Conservation (phyloP, 495 filamentous ascomycete species). For the Xylaria palmicola region DNA sequence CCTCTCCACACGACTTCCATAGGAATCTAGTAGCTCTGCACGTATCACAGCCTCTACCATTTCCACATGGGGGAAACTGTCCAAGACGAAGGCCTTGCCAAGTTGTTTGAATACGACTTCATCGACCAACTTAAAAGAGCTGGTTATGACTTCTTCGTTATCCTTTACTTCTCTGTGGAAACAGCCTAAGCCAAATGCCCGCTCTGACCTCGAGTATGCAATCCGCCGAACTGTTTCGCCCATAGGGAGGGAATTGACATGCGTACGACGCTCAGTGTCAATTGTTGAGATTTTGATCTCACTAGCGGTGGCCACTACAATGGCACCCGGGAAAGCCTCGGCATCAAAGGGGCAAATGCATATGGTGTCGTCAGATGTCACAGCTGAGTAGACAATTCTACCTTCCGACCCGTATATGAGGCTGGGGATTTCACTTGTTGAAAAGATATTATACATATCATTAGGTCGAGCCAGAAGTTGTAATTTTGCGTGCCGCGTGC, state of each 20-base stretch:
- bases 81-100: conserved; percentile 41
- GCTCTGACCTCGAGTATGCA: conserved; percentile 76
- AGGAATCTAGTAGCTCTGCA: conserved; percentile 64
- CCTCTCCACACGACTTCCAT: conserved; percentile 66
- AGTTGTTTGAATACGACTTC: conserved; percentile 49
- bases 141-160: conserved; percentile 49
- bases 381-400: conserved; percentile 86
- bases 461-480: conserved; percentile 66
- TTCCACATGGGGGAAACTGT: conserved; percentile 62
- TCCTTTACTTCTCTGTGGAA: conserved; percentile 59
- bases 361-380: conserved; percentile 85
- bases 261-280: conserved; percentile 81
- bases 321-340: conserved; percentile 74
- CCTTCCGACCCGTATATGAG: conserved; percentile 88
- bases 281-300: conserved; percentile 80
- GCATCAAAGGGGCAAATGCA: conserved; percentile 79
- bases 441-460: conserved; percentile 77
- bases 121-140: conserved; percentile 52
- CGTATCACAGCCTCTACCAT: conserved; percentile 82
- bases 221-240: conserved; percentile 83
- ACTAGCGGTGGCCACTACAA: conserved; percentile 73
- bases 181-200: conserved; percentile 83
- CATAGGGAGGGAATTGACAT: conserved; percentile 75
- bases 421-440: conserved; percentile 89
- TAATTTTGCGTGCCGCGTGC: conserved; percentile 79